A percentile compares a stretch with the other conserved stretches of the same genome.
phyloP scores from a whole-genome alignment of 805 yeast genomes.

The Sungouiozyma ichnusensis region DNA sequence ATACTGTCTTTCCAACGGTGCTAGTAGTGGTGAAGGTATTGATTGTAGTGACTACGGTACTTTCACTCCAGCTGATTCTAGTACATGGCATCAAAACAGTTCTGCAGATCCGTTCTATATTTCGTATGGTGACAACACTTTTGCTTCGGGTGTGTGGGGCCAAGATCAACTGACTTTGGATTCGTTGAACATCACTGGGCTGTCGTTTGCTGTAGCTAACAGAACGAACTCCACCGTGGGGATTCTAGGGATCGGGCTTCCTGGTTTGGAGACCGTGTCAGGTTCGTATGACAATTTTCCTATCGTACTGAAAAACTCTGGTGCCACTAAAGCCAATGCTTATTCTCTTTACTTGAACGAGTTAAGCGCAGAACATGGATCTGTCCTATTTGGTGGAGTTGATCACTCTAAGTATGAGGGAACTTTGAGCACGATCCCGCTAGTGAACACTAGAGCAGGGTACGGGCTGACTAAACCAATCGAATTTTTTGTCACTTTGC shows the following conservation, averaged over 20 bases:
- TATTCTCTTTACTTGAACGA: slow-evolving; percentile 40
- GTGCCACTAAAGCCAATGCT: slow-evolving; percentile 35
- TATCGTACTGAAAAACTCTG: slow-evolving; percentile 10
- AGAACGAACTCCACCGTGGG: slow-evolving; percentile 31
- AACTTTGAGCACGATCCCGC: slow-evolving; percentile 27
- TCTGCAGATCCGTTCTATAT: slow-evolving; percentile 32
- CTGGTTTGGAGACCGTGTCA: slow-evolving; percentile 54
- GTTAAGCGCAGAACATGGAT: slow-evolving; percentile 34
- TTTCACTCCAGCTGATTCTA: slow-evolving; percentile 27
- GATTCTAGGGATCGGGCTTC: slow-evolving; percentile 43
- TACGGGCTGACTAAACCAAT: slow-evolving; percentile 12
- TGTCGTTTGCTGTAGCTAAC: slow-evolving; percentile 26
- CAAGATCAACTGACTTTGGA: slow-evolving; percentile 31
- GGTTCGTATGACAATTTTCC: slow-evolving; percentile 13
- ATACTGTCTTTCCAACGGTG: slow-evolving; percentile 12
- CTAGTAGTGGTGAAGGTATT: background rate
- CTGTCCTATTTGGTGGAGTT: slow-evolving; percentile 34
- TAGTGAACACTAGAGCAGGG: slow-evolving; percentile 14
- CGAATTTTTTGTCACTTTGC: slow-evolving; percentile 28
- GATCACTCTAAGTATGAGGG: slow-evolving; percentile 32
- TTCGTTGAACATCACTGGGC: slow-evolving; percentile 35
- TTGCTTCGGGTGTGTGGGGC: slow-evolving; percentile 48
- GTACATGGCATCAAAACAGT: slow-evolving; percentile 25
- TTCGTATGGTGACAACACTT: slow-evolving; percentile 41
- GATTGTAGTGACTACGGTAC: slow-evolving; percentile 34